phyloP scores from a whole-genome alignment of 2,329 filamentous ascomycete genomes.

The Phialophora verrucosa region DNA sequence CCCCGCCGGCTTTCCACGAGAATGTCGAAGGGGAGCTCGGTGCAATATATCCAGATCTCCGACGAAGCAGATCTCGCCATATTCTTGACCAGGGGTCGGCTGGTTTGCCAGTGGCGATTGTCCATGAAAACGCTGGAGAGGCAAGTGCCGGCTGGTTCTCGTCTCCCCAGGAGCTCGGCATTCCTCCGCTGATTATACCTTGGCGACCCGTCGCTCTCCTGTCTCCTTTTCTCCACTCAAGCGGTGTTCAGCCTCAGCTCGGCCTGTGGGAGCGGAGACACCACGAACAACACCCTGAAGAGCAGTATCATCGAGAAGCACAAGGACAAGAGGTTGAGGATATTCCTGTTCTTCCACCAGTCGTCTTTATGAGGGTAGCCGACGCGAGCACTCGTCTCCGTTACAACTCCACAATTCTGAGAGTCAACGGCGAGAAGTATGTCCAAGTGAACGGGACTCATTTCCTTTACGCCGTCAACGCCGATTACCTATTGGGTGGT shows the following conservation, averaged over 20 bases:
- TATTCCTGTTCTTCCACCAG: conserved; percentile 12
- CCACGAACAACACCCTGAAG: background rate
- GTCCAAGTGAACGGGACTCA: conserved; percentile 11
- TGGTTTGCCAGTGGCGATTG: background rate
- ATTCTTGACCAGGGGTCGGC: background rate
- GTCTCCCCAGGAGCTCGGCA: no score
- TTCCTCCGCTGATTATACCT: background rate
- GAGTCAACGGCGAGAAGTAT: conserved; percentile 20
- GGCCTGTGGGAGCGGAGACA: background rate
- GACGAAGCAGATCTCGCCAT: background rate
- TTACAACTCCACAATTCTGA: conserved; percentile 12
- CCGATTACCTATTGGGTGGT: conserved; percentile 5
- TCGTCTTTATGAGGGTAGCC: conserved; percentile 15
- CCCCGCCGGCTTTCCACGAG: background rate
- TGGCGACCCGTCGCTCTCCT: background rate
- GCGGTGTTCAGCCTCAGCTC: background rate
- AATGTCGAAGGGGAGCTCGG: background rate
- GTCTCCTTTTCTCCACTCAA: background rate
- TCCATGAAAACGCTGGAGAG: background rate
- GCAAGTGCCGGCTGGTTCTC: background rate
- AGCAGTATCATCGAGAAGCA: background rate
- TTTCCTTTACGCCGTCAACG: conserved; percentile 20
- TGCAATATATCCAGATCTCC: background rate
- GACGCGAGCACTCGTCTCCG: conserved; percentile 20
- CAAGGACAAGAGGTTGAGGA: background rate